These are phyloP conservation scores for Emergomyces orientalis DNA, from an alignment of 2,329 filamentous ascomycete species.

Conservation along the genomic window DNA sequence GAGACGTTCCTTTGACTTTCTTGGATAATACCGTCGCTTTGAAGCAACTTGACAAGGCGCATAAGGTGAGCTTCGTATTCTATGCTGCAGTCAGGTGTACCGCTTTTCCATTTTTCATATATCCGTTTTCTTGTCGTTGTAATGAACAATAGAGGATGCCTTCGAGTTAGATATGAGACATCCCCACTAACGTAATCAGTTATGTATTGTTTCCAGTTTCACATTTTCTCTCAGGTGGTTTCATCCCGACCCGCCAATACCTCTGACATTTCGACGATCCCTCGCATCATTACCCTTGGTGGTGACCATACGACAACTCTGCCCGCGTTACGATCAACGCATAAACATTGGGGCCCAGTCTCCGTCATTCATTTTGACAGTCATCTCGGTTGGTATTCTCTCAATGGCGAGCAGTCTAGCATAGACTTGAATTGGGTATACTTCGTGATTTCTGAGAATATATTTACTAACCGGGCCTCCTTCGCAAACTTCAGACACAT, in stretches of 20 bases:
- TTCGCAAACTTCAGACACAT: slow-evolving; percentile 50
- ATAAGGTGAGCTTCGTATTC: slow-evolving; percentile 51
- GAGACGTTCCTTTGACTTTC: slow-evolving; percentile 77
- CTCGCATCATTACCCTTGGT: slow-evolving; percentile 56
- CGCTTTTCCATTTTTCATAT: not conserved
- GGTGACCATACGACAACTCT: slow-evolving; percentile 65
- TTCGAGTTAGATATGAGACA: not conserved
- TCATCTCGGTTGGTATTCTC: slow-evolving; percentile 47
- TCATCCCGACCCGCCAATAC: slow-evolving; percentile 20
- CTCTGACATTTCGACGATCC: slow-evolving; percentile 22
- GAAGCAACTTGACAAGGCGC: slow-evolving; percentile 74
- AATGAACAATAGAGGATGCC: not conserved
- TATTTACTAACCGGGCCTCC: slow-evolving; percentile 28
- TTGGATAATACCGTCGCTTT: slow-evolving; percentile 77
- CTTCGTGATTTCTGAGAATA: slow-evolving; percentile 46
- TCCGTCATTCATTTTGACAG: slow-evolving; percentile 67
- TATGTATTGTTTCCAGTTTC: not conserved
- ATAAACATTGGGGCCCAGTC: slow-evolving; percentile 53
- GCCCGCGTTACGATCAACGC: slow-evolving; percentile 57
- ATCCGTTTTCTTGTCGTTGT: not conserved
- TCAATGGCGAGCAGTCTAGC: slow-evolving; percentile 19
- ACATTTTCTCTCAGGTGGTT: slow-evolving; percentile 29
- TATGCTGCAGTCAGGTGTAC: not conserved
- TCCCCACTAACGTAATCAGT: not conserved
- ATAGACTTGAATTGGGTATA: not conserved